phyloP scores from a whole-genome alignment of 805 yeast genomes.

The Yamadazyma sp. region DNA sequence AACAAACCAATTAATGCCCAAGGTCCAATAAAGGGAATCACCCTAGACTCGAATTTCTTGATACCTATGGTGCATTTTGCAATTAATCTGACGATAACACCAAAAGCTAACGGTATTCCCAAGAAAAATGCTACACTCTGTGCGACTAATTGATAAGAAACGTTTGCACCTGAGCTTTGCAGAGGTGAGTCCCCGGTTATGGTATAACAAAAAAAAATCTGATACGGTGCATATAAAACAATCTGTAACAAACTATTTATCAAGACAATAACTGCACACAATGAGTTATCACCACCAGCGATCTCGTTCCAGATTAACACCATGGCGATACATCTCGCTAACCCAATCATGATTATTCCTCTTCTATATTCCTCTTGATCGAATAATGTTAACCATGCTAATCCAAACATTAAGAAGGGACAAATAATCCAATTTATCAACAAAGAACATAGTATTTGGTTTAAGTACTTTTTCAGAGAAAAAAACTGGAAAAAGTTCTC shows the following conservation, averaged over 20 bases:
- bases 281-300: slow-evolving; percentile 48
- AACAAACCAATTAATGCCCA: slow-evolving; percentile 51
- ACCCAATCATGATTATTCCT: slow-evolving; percentile 58
- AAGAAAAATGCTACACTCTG: slow-evolving; percentile 50
- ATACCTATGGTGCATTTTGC: slow-evolving; percentile 25
- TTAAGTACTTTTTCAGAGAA: slow-evolving; percentile 6
- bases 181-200: slow-evolving; percentile 24
- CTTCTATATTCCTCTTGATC: slow-evolving; percentile 46
- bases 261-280: slow-evolving; percentile 53
- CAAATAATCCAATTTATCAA: slow-evolving; percentile 54
- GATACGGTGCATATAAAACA: slow-evolving; percentile 51
- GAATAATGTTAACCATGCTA: slow-evolving; percentile 51
- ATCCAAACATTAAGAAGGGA: slow-evolving; percentile 54
- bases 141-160: slow-evolving; percentile 41
- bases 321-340: slow-evolving; percentile 64
- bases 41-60: slow-evolving; percentile 26
- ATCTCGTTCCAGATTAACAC: slow-evolving; percentile 57
- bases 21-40: slow-evolving; percentile 45
- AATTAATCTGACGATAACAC: slow-evolving; percentile 38
- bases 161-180: slow-evolving; percentile 10
- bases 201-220: slow-evolving; percentile 45
- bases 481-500: slow-evolving; percentile 31
- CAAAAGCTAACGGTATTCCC: slow-evolving; percentile 51
- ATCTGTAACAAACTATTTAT: slow-evolving; percentile 51
- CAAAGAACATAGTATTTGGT: slow-evolving; percentile 37